Percentiles rank a stretch among this genome's conserved stretches.
phyloP scores from a whole-genome alignment of 2,329 filamentous ascomycete genomes.

The Colletotrichum eremochloae region DNA sequence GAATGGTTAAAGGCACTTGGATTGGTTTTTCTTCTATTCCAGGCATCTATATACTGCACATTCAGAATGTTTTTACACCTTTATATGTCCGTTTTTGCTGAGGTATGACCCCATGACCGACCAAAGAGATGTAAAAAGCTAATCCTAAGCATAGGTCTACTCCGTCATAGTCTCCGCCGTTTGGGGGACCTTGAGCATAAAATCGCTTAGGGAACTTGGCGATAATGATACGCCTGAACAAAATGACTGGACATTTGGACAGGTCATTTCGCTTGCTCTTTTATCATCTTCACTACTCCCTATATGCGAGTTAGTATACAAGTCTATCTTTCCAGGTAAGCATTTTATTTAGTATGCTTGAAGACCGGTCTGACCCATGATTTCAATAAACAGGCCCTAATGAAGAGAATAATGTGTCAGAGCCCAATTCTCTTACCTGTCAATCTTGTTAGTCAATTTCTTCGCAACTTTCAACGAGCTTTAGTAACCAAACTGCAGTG shows the following conservation, averaged over 20 bases:
- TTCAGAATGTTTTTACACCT: neutral
- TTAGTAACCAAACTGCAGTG: too few relatives aligned
- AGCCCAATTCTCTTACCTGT: too few relatives aligned
- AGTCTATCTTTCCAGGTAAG: neutral
- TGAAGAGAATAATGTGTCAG: too few relatives aligned
- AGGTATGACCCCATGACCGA: neutral
- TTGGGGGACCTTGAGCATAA: conserved; percentile 3
- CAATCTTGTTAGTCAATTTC: too few relatives aligned
- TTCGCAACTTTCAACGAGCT: too few relatives aligned
- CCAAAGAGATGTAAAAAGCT: neutral
- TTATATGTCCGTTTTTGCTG: conserved; percentile 8
- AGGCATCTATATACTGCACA: neutral
- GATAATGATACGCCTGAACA: rapidly evolving
- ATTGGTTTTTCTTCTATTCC: neutral
- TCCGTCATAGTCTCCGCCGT: neutral
- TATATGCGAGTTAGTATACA: neutral
- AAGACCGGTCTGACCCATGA: too few relatives aligned
- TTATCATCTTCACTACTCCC: neutral
- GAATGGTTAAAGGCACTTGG: neutral
- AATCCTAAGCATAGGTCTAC: neutral
- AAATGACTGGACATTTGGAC: conserved; percentile 19
- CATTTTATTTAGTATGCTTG: too few relatives aligned
- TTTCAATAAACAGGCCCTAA: too few relatives aligned
- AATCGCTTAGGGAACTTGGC: neutral
- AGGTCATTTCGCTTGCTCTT: conserved; percentile 16